Evolutionary conservation across 192 early-diverging fungal species (phyloP).

Genomic region (Backusella parvicylindrica): DNA sequence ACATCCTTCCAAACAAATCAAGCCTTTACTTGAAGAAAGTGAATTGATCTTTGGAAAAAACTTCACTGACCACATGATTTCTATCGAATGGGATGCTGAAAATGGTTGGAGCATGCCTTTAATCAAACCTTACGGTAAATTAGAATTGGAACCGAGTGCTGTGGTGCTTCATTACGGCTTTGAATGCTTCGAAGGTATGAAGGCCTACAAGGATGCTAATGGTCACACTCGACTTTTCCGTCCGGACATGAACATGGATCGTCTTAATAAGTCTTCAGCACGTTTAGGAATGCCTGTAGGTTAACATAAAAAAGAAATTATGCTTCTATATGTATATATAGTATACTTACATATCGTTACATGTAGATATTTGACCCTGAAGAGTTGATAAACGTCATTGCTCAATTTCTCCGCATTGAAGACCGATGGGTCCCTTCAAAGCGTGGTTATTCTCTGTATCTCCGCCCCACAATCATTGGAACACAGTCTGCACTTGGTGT

Average conservation of each 20-base stretch:
- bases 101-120: slow-evolving; percentile 76
- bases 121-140: slow-evolving; percentile 82
- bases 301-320: neutral
- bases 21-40: slow-evolving; percentile 54
- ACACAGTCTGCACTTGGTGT: slow-evolving; percentile 86
- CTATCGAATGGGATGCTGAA: slow-evolving; percentile 72
- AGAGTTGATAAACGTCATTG: slow-evolving; percentile 78
- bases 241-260: slow-evolving; percentile 95
- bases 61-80: slow-evolving; percentile 96
- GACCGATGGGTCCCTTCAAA: slow-evolving; percentile 87
- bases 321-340: neutral
- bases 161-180: slow-evolving; percentile 93
- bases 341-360: slow-evolving; percentile 2
- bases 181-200: slow-evolving; percentile 95
- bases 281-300: slow-evolving; percentile 81
- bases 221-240: slow-evolving; percentile 91
- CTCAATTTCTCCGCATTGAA: slow-evolving; percentile 78
- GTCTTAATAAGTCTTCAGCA: slow-evolving; percentile 71
- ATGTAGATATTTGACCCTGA: slow-evolving; percentile 60
- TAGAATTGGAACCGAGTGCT: slow-evolving; percentile 78
- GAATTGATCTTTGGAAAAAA: slow-evolving; percentile 83
- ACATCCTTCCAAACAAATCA: slow-evolving; percentile 18
- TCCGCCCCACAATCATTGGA: slow-evolving; percentile 90
- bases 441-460: slow-evolving; percentile 89
- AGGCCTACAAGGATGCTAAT: slow-evolving; percentile 87